Conservation (phyloP, 2,329 filamentous ascomycete species). For the Aspergillus cejpii region DNA sequence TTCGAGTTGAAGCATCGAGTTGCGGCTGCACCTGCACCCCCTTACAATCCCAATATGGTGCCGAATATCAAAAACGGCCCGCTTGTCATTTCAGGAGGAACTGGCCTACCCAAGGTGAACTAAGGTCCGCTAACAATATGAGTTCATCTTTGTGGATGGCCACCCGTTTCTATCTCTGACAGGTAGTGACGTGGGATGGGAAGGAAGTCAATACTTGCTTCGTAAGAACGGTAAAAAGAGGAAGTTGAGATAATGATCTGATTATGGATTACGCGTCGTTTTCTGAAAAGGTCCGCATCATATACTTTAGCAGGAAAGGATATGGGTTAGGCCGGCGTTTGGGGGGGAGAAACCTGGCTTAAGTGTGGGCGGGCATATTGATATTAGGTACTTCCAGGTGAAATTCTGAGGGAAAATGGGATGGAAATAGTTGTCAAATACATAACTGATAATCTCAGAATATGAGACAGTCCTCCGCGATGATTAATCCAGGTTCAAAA, state of each 20-base stretch:
- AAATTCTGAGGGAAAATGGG: no score
- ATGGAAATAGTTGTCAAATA: no score
- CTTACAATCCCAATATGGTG: conserved; percentile 21
- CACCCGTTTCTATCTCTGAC: conserved; percentile 6
- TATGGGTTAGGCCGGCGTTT: no score
- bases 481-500: no score
- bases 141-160: conserved; percentile 1
- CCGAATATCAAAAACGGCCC: conserved; percentile 29
- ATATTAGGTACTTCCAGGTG: no score
- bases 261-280: neutral
- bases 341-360: no score
- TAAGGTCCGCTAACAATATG: conserved; percentile 8
- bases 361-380: no score
- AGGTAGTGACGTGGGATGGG: conserved; percentile 2
- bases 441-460: no score
- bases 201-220: neutral
- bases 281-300: neutral
- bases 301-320: no score
- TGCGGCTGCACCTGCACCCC: conserved; percentile 14
- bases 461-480: no score
- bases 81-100: conserved; percentile 37
- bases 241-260: neutral
- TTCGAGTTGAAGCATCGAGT: conserved; percentile 37
- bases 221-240: neutral
- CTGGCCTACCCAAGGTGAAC: conserved; percentile 23